A percentile compares a stretch with the other conserved stretches of the same genome.
phyloP scores from a whole-genome alignment of 1,284 basidiomycete genomes.

The Ceraceosorus bombacis region DNA sequence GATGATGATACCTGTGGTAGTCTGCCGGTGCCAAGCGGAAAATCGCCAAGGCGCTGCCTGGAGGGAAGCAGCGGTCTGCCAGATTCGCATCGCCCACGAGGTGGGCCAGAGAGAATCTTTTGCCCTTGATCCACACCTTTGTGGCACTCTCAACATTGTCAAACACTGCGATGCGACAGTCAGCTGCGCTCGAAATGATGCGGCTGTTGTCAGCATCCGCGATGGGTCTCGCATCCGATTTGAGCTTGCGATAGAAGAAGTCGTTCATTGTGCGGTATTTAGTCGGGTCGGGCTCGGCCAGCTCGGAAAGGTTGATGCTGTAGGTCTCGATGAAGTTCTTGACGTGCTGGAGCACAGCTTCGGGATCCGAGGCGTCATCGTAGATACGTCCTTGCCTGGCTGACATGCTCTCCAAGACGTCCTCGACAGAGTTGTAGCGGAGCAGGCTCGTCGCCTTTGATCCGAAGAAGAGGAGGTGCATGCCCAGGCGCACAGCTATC shows the following conservation, averaged over 20 bases:
- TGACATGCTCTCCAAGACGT: constrained; percentile 27
- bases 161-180: constrained; percentile 91
- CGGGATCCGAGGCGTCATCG: constrained; percentile 12
- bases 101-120: constrained; percentile 72
- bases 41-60: constrained; percentile 63
- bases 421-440: constrained; percentile 11
- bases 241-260: constrained; percentile 88
- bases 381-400: constrained; percentile 33
- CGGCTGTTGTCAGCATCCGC: constrained; percentile 65
- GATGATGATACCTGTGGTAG: constrained; percentile 31
- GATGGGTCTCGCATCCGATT: constrained; percentile 69
- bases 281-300: constrained; percentile 69
- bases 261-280: constrained; percentile 81
- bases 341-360: constrained; percentile 14
- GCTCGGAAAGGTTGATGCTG: constrained; percentile 72
- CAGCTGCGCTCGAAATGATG: constrained; percentile 76
- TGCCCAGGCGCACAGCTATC: constrained; percentile 18
- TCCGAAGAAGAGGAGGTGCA: constrained; percentile 19
- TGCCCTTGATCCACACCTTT: constrained; percentile 90
- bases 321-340: constrained; percentile 77
- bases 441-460: constrained; percentile 8
- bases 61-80: constrained; percentile 24
- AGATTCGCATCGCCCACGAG: constrained; percentile 60
- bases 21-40: constrained; percentile 23
- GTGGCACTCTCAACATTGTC: constrained; percentile 76